These are phyloP conservation scores for Pelargonium fulgidum DNA, from an alignment of 441 rosid genomes.

Conservation along the genomic window DNA sequence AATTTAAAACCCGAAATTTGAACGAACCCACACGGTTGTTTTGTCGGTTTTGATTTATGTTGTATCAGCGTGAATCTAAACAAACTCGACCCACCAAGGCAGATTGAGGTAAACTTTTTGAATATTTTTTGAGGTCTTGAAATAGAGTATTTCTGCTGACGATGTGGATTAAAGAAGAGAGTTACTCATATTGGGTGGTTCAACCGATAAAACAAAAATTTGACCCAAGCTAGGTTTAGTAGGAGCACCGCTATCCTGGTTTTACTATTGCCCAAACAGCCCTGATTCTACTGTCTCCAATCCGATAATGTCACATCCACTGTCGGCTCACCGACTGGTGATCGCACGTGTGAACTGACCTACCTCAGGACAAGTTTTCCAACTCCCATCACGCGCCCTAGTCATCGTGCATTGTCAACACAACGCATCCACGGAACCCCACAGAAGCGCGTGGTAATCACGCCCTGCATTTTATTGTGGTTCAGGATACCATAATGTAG, in stretches of 20 bases:
- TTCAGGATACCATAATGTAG: background rate
- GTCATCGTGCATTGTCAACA: background rate
- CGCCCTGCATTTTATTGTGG: background rate
- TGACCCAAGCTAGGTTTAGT: background rate
- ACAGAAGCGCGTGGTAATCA: background rate
- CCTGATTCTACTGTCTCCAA: background rate
- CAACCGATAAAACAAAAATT: no score
- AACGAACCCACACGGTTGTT: no score
- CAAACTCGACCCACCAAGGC: no score
- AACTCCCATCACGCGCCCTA: background rate
- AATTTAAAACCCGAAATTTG: no score
- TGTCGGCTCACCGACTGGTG: slow-evolving; percentile 10
- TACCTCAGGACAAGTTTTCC: background rate
- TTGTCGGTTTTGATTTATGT: no score
- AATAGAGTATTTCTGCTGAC: no score
- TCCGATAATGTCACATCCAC: background rate
- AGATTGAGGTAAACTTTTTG: no score
- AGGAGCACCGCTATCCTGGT: slow-evolving; percentile 5
- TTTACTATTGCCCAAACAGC: slow-evolving; percentile 2
- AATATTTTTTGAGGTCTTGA: no score
- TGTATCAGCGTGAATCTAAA: no score
- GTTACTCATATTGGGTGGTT: no score
- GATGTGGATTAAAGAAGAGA: no score
- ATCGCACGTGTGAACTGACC: background rate
- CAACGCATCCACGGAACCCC: background rate